phyloP scores from a whole-genome alignment of 2,329 filamentous ascomycete genomes.

The Huntiella moniliformis region DNA sequence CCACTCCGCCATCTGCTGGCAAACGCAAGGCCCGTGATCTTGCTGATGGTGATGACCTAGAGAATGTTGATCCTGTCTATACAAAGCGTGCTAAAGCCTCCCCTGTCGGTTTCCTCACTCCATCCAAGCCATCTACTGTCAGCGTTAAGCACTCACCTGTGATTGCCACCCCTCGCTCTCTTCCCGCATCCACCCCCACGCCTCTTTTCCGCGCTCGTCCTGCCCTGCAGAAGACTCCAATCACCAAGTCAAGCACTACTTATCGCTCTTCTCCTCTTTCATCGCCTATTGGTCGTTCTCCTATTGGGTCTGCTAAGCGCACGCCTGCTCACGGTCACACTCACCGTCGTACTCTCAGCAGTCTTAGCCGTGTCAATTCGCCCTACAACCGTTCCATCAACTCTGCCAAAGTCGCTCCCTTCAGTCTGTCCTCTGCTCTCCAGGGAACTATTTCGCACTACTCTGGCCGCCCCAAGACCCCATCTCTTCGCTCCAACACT shows the following conservation, averaged over 20 bases:
- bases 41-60: slow-evolving; percentile 31
- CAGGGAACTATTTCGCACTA: slow-evolving; percentile 54
- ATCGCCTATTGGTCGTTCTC: slow-evolving; percentile 56
- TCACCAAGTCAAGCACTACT: slow-evolving; percentile 24
- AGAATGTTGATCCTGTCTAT: slow-evolving; percentile 44
- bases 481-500: slow-evolving; percentile 15
- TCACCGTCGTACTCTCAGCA: slow-evolving; percentile 35
- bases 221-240: slow-evolving; percentile 33
- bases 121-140: slow-evolving; percentile 27
- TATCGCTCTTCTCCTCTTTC: slow-evolving; percentile 30
- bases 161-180: slow-evolving; percentile 18
- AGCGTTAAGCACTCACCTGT: slow-evolving; percentile 15
- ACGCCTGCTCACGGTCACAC: slow-evolving; percentile 45
- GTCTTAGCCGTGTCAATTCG: slow-evolving; percentile 52
- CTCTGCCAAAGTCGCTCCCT: slow-evolving; percentile 29
- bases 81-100: slow-evolving; percentile 39
- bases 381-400: slow-evolving; percentile 34
- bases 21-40: slow-evolving; percentile 41
- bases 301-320: slow-evolving; percentile 45
- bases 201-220: slow-evolving; percentile 21
- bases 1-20: slow-evolving; percentile 20
- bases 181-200: slow-evolving; percentile 16
- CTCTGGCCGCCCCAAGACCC: slow-evolving; percentile 21
- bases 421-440: slow-evolving; percentile 70
- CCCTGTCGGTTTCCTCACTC: slow-evolving; percentile 14